Evolutionary conservation across 129 eudicot species (phyloP), one percentile per base, ranked within the genome.

Genomic region (Chrysanthemum makinoi): DNA sequence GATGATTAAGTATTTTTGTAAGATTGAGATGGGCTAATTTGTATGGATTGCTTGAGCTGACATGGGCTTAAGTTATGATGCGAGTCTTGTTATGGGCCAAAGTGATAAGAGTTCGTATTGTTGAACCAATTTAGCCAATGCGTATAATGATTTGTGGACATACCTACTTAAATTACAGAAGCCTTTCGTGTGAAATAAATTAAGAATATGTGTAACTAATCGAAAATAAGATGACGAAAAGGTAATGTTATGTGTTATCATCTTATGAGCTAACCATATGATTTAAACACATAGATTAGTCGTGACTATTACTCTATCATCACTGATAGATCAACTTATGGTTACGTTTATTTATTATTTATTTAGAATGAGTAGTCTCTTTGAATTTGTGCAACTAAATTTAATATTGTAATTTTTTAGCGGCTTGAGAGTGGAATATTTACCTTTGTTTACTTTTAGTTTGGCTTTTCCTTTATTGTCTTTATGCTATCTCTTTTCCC

Each of bases 391-490:
- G 19, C 19, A 2, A 15, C 57, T 52, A 15, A 52, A 5, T 52
- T 10, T 11, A 52, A 6, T 52, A 52, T 11, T 52, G 16, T 52
- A 55, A 10, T 19, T 14, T 57, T 57, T 62, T 50, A 52, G 53
- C 64, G 55, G 69, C 64, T 65, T 44, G 49, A 46, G 9, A 10
- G 24, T 46, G 64, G 55, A 54, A 51, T 15, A 16, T 68, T 8
- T 68, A 3, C 49, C 48, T 50, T 50, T 51, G 46, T 51, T 67
- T 48, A 57, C 58, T 66, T 28, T 68, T 30, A n/a, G 10, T 69
- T 69, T 54, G 63, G 64, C 63, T 54, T 69, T 69, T 54, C 44
- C 62, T 69, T 54, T 69, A 69, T 54, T 53, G 64, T 69, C 52
- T 35, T 54, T 53, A 16, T 17, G 74, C 51, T 22, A 53, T 54